Evolutionary conservation across 768 basidiomycete genomes (phyloP).

Genomic region (Leccinum disarticulatum): DNA sequence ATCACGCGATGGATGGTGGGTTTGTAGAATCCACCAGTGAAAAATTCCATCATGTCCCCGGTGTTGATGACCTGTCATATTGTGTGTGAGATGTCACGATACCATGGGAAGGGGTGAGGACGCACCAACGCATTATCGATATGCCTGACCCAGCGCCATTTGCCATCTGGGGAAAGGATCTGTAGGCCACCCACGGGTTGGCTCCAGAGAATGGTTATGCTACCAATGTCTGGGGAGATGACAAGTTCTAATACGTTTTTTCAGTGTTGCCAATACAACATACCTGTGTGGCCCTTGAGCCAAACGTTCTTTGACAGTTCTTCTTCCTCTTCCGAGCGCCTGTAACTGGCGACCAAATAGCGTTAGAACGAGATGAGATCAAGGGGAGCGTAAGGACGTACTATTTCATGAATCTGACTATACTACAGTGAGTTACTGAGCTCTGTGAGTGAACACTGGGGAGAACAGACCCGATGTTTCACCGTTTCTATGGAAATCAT

Average conservation of each 20-base stretch:
- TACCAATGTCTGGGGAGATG: constrained; percentile 45
- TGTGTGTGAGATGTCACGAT: neutral
- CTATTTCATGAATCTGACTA: constrained; percentile 70
- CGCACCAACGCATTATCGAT: constrained; percentile 57
- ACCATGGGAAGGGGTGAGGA: neutral
- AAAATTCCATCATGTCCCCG: constrained; percentile 57
- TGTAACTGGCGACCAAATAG: constrained; percentile 38
- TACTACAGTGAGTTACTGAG: neutral
- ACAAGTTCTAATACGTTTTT: neutral
- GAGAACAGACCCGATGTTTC: constrained; percentile 37
- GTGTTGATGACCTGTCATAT: constrained; percentile 52
- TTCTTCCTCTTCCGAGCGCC: constrained; percentile 50
- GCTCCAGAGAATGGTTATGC: constrained; percentile 56
- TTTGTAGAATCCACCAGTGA: constrained; percentile 57
- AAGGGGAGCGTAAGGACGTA: constrained; percentile 23
- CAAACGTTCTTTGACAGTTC: constrained; percentile 51
- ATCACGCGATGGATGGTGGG: constrained; percentile 62
- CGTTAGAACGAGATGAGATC: neutral
- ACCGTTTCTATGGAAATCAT: constrained; percentile 40
- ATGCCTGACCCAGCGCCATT: constrained; percentile 60
- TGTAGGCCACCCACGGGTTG: constrained; percentile 60
- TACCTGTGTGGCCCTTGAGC: constrained; percentile 61
- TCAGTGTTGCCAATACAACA: neutral
- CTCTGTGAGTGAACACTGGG: neutral
- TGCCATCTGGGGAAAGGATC: constrained; percentile 50